Percentiles rank a stretch among this genome's conserved stretches.
phyloP scores from a whole-genome alignment of 2,329 filamentous ascomycete genomes.

The Aspergillus nomiae region DNA sequence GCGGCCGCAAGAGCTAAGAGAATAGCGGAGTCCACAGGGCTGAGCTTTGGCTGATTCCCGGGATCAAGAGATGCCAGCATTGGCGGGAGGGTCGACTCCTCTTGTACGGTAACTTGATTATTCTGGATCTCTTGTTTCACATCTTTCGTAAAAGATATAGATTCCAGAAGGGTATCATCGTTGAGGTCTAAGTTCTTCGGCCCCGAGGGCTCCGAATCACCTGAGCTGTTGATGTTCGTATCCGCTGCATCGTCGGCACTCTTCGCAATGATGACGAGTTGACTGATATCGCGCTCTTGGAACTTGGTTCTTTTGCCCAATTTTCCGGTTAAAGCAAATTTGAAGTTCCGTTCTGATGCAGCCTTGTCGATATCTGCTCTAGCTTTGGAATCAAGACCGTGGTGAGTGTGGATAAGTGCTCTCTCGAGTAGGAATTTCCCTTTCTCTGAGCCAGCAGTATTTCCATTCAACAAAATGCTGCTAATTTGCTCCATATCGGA shows the following conservation, averaged over 20 bases:
- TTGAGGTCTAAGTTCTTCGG: conserved; percentile 78
- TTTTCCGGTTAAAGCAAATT: conserved; percentile 80
- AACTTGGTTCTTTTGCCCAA: conserved; percentile 67
- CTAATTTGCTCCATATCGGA: conserved; percentile 58
- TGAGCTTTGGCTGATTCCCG: conserved; percentile 77
- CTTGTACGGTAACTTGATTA: conserved; percentile 39
- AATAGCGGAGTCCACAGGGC: conserved; percentile 85
- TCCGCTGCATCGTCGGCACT: conserved; percentile 55
- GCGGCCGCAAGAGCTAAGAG: conserved; percentile 79
- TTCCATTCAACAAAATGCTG: conserved; percentile 34
- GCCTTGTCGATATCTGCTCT: conserved; percentile 70
- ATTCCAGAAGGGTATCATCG: conserved; percentile 89
- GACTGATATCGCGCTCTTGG: conserved; percentile 61
- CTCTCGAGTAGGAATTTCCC: conserved; percentile 78
- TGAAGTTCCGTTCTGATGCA: conserved; percentile 66
- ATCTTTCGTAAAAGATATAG: conserved; percentile 73
- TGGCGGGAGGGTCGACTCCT: conserved; percentile 58
- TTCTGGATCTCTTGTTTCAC: conserved; percentile 44
- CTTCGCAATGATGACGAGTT: conserved; percentile 86
- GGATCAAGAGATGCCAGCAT: conserved; percentile 69
- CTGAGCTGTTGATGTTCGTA: conserved; percentile 20
- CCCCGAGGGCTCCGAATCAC: conserved; percentile 34
- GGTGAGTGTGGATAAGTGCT: conserved; percentile 78
- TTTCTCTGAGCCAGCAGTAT: conserved; percentile 50
- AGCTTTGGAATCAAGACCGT: conserved; percentile 78